phyloP scores from a whole-genome alignment of 805 yeast genomes.

The Teunomyces barrocoloradensis region DNA sequence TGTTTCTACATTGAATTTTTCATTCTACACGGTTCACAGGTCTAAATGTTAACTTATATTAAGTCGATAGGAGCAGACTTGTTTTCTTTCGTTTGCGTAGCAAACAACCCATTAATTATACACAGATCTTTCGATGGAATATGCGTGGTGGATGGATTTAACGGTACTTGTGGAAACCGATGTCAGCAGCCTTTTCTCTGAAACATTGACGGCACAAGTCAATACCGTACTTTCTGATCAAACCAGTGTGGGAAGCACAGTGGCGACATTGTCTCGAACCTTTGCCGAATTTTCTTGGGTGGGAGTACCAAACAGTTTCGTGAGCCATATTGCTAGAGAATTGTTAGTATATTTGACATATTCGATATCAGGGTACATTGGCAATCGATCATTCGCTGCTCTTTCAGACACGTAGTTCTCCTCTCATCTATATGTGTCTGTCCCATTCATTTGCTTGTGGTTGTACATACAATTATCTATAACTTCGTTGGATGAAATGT shows the following conservation, averaged over 20 bases:
- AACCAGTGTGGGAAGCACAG: constrained; percentile 98
- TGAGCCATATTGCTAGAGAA: constrained; percentile 83
- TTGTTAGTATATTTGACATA: constrained; percentile 28
- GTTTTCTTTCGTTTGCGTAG: constrained; percentile 3
- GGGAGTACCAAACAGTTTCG: constrained; percentile 99
- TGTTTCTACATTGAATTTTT: not conserved
- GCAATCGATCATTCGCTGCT: not conserved
- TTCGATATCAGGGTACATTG: not conserved
- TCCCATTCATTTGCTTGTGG: not conserved
- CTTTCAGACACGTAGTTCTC: not conserved
- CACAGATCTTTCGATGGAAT: constrained; percentile 4
- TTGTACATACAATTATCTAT: constrained; percentile 17
- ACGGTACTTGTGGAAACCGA: constrained; percentile 99
- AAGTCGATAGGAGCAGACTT: constrained; percentile 6
- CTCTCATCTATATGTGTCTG: not conserved
- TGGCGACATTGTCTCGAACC: constrained; percentile 99
- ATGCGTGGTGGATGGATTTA: constrained; percentile 40
- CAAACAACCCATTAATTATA: constrained; percentile 6
- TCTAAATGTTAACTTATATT: constrained; percentile 6
- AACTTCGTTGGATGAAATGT: constrained; percentile 14
- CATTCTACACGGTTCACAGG: not conserved
- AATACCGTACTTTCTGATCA: constrained; percentile 99
- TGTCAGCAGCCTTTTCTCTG: constrained; percentile 99
- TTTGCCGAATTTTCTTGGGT: constrained; percentile 99
- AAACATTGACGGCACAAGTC: constrained; percentile 99